Evolutionary conservation across 768 basidiomycete genomes (phyloP).

Genomic region (Rhodosporidiobolus sp.): DNA sequence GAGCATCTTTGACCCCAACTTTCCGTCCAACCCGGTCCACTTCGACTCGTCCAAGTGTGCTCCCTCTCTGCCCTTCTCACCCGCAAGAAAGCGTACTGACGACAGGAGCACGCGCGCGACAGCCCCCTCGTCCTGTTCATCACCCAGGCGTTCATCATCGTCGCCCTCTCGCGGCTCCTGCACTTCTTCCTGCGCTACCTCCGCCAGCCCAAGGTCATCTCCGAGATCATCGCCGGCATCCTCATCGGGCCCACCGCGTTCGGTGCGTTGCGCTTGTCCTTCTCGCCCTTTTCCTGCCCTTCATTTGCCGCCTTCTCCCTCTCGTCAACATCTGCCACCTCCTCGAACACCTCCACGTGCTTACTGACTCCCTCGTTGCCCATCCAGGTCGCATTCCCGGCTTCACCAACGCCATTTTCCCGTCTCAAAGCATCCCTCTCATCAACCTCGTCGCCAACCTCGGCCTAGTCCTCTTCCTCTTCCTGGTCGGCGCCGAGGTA

Average conservation of each 20-base stretch:
- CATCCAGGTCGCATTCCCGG: constrained; percentile 60
- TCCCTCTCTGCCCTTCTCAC: background rate
- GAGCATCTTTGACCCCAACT: constrained; percentile 26
- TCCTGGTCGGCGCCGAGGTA: constrained; percentile 68
- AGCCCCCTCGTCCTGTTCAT: constrained; percentile 37
- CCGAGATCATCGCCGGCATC: constrained; percentile 66
- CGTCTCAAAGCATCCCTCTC: constrained; percentile 60
- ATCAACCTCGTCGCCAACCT: constrained; percentile 71
- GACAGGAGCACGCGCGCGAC: background rate
- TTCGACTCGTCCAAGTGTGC: constrained; percentile 25
- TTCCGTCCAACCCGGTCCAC: constrained; percentile 9
- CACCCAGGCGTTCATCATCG: constrained; percentile 57
- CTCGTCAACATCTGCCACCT: too few species aligned
- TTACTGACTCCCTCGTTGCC: too few species aligned
- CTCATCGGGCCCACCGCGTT: constrained; percentile 64
- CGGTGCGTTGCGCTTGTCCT: constrained; percentile 1
- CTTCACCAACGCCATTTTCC: constrained; percentile 81
- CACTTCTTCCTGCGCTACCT: constrained; percentile 64
- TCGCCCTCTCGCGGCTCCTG: constrained; percentile 72
- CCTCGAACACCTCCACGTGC: too few species aligned
- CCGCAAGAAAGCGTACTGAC: background rate
- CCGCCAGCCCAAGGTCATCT: constrained; percentile 85
- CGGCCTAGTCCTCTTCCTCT: constrained; percentile 50
- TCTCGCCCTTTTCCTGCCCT: background rate
- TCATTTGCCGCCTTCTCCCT: too few species aligned